These are phyloP conservation scores for Candida pseudoglaebosa DNA, from an alignment of 805 yeast species.

Conservation along the genomic window DNA sequence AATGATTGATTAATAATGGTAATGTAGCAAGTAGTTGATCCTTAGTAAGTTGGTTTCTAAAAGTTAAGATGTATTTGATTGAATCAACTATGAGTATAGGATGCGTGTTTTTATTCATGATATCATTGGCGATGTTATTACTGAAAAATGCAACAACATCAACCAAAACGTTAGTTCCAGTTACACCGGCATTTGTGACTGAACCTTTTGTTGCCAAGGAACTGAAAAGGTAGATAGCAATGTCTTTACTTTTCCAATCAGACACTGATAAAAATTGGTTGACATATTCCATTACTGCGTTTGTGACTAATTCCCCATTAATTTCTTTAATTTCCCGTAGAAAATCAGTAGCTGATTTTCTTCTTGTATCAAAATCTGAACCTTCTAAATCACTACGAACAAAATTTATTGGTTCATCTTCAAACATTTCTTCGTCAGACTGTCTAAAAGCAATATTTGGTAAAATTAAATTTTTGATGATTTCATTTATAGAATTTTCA, in stretches of 20 bases:
- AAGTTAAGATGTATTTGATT: slow-evolving; percentile 81
- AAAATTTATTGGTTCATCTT: slow-evolving; percentile 94
- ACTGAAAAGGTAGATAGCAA: slow-evolving; percentile 80
- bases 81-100: slow-evolving; percentile 90
- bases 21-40: slow-evolving; percentile 75
- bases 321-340: slow-evolving; percentile 79
- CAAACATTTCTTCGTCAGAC: slow-evolving; percentile 87
- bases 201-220: slow-evolving; percentile 90
- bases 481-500: slow-evolving; percentile 59
- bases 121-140: slow-evolving; percentile 76
- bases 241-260: slow-evolving; percentile 84
- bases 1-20: slow-evolving; percentile 71
- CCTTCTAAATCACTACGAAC: slow-evolving; percentile 94
- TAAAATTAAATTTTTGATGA: slow-evolving; percentile 76
- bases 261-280: slow-evolving; percentile 55
- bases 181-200: slow-evolving; percentile 80
- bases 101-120: slow-evolving; percentile 46
- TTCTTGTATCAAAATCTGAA: slow-evolving; percentile 86
- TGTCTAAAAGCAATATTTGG: slow-evolving; percentile 87
- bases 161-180: slow-evolving; percentile 77
- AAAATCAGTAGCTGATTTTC: slow-evolving; percentile 91
- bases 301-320: slow-evolving; percentile 70
- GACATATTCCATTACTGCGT: slow-evolving; percentile 69
- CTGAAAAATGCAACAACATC: slow-evolving; percentile 87
- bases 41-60: slow-evolving; percentile 90